Evolutionary conservation across 768 basidiomycete species (phyloP), one percentile per base, ranked within the genome.

Genomic region (Amanita exitialis): DNA sequence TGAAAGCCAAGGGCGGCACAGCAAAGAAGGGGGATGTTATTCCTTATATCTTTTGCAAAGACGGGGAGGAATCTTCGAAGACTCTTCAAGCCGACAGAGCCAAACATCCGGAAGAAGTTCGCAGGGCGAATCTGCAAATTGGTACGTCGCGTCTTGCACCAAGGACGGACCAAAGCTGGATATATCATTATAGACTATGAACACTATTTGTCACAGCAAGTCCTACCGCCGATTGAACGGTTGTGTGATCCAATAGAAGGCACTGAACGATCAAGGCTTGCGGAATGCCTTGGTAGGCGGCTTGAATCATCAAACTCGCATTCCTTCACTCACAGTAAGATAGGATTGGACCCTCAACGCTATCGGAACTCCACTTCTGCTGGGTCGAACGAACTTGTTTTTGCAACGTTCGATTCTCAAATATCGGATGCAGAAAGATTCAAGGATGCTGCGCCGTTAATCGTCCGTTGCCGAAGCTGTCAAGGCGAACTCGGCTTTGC

Each of bases 211-310:
- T 79, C 86, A 3, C 79, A 90, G 23, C 96, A 99, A 67, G 80
- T 99, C 28, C 70, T 99, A 3, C 96, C 96, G 3, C 94, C 96
- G 0, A 83, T 98, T 51, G 90, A 96, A 61, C 84, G 96, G 57
- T 68, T 99, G 44, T 99, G 96, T 62, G 96, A 96, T 38, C 86
- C 90, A 1, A 98, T 99, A 41, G 91, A 96, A 58, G 95, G 94
- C 6, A 97, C 94, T 0, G 95, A 98, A 59, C 79, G 90, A 23
- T 73, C 93, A 6, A 78, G 94, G 32, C 70, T 99, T 18, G 96
- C 96, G 0, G 95, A 98, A 69, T 97, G 92, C 63, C 79, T 99
- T 5, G 95, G 93, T 91, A 62, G 47, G 23, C 28, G 8, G 6
- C 39, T 48, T 21, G 28, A 43, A 10, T 39, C 18, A n/a, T 12